These are phyloP conservation scores for Vishniacozyma victoriae DNA, from an alignment of 768 basidiomycete genomes.

Conservation along the genomic window DNA sequence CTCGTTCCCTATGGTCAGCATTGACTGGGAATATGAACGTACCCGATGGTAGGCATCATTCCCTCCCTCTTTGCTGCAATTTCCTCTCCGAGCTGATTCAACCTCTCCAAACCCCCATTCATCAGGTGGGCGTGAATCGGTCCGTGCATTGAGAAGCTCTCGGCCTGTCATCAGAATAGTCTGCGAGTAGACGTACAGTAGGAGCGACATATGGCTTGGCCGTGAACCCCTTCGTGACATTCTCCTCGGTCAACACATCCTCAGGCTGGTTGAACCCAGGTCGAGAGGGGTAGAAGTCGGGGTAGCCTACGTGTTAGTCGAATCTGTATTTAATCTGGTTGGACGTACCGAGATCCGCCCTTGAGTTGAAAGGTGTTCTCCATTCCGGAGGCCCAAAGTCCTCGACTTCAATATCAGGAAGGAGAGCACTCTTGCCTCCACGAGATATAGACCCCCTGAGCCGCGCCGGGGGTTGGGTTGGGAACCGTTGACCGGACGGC, in stretches of 20 bases:
- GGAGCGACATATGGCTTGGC: slow-evolving; percentile 24
- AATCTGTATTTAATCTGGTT: too few species aligned
- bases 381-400: slow-evolving; percentile 40
- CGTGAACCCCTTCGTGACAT: slow-evolving; percentile 42
- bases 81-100: slow-evolving; percentile 28
- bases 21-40: background rate
- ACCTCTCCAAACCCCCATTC: slow-evolving; percentile 27
- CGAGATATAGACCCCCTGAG: too few species aligned
- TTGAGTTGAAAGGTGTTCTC: slow-evolving; percentile 33
- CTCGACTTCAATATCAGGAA: slow-evolving; percentile 27
- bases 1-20: slow-evolving; percentile 20
- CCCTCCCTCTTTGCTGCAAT: slow-evolving; percentile 34
- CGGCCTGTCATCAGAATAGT: slow-evolving; percentile 14
- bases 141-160: slow-evolving; percentile 43
- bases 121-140: slow-evolving; percentile 31
- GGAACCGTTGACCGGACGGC: too few species aligned
- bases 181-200: background rate
- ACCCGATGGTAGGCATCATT: slow-evolving; percentile 34
- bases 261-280: slow-evolving; percentile 43
- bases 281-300: slow-evolving; percentile 43
- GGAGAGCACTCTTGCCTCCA: slow-evolving; percentile 4
- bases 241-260: slow-evolving; percentile 43
- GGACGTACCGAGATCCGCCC: slow-evolving; percentile 38
- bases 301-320: too few species aligned
- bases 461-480: too few species aligned